phyloP scores from a whole-genome alignment of 164 flowering plant genomes.

The Chloranthus sessilifolius region DNA sequence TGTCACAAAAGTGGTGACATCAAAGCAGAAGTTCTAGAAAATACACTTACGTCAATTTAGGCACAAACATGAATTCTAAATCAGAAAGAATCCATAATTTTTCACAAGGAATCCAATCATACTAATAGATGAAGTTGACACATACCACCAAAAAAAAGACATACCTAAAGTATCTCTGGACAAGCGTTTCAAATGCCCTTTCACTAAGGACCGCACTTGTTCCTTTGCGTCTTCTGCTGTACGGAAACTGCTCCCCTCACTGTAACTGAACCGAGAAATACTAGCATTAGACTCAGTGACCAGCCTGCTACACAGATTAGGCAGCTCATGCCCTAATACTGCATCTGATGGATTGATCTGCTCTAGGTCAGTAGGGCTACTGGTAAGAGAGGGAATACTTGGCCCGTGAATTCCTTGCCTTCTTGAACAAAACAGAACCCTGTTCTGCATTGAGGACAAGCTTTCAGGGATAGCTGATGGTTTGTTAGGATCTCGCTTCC shows the following conservation, averaged over 20 bases:
- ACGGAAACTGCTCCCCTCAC: slow-evolving; percentile 21
- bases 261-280: slow-evolving; percentile 3
- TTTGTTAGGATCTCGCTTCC: slow-evolving; percentile 15
- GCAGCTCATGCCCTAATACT: slow-evolving; percentile 27
- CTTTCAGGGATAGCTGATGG: neutral
- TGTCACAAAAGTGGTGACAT: neutral
- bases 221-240: slow-evolving; percentile 28
- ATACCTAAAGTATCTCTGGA: slow-evolving; percentile 48
- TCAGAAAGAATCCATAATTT: too few relatives aligned
- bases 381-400: slow-evolving; percentile 14
- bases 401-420: slow-evolving; percentile 28
- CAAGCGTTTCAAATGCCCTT: slow-evolving; percentile 37
- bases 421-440: slow-evolving; percentile 22
- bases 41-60: neutral
- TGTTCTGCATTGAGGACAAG: slow-evolving; percentile 14
- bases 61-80: too few relatives aligned
- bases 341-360: slow-evolving; percentile 12
- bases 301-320: slow-evolving; percentile 29
- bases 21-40: neutral
- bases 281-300: slow-evolving; percentile 22
- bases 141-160: neutral
- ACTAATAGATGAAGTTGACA: neutral
- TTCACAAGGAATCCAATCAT: neutral
- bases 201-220: slow-evolving; percentile 41
- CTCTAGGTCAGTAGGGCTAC: slow-evolving; percentile 20